Percentiles rank a stretch among this genome's conserved stretches.
Evolutionary conservation across 371 early-diverging fungal genomes (phyloP).

Genomic region (Circinella minor): DNA sequence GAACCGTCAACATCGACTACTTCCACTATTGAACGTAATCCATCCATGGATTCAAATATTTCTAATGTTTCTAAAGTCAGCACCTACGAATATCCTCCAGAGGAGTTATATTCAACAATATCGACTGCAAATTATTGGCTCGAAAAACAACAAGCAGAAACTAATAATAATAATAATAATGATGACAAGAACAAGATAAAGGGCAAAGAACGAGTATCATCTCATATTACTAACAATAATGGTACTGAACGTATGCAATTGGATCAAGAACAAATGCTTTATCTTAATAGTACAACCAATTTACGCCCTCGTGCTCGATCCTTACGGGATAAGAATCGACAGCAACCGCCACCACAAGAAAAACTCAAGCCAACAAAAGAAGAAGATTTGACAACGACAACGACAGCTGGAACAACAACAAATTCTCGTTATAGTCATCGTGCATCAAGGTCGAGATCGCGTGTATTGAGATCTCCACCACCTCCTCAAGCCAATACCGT

Average conservation of each 20-base stretch:
- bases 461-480: constrained; percentile 26
- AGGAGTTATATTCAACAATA: neutral
- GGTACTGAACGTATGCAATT: neutral
- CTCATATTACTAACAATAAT: neutral
- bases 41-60: constrained; percentile 13
- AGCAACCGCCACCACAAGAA: neutral
- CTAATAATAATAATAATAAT: neutral
- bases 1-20: neutral
- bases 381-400: neutral
- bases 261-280: constrained; percentile 1
- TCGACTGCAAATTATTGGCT: constrained; percentile 11
- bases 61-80: constrained; percentile 18
- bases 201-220: neutral
- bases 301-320: constrained; percentile 5
- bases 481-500: constrained; percentile 19
- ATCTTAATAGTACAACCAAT: neutral
- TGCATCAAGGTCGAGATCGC: constrained; percentile 23
- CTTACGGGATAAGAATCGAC: constrained; percentile 1
- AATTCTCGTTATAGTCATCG: neutral
- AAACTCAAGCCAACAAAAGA: neutral
- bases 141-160: neutral
- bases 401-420: neutral
- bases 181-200: neutral
- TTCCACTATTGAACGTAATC: neutral
- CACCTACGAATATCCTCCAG: constrained; percentile 5